Conservation (phyloP, 2,329 filamentous ascomycete species). For the Fusarium foetens region DNA sequence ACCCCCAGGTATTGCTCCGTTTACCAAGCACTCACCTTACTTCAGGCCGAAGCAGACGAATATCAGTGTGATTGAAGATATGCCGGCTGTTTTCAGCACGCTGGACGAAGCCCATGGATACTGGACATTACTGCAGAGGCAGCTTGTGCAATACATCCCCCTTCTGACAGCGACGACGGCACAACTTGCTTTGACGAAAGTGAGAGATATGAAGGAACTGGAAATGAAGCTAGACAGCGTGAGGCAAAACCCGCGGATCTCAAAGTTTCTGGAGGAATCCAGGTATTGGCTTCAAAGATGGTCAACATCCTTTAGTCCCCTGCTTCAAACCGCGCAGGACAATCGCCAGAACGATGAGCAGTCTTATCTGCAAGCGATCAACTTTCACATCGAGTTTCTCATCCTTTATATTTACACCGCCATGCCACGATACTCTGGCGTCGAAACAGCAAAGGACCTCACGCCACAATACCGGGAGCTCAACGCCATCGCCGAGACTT, state of each 20-base stretch:
- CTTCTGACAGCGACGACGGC: slow-evolving; percentile 48
- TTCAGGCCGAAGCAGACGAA: slow-evolving; percentile 48
- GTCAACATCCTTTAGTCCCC: slow-evolving; percentile 51
- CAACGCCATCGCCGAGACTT: slow-evolving; percentile 50
- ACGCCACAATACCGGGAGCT: slow-evolving; percentile 57
- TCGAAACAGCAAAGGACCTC: slow-evolving; percentile 50
- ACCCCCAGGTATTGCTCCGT: slow-evolving; percentile 50
- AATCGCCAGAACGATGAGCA: slow-evolving; percentile 39
- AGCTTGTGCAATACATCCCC: slow-evolving; percentile 52
- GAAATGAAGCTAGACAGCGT: slow-evolving; percentile 47
- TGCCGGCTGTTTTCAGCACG: slow-evolving; percentile 48
- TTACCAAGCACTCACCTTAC: slow-evolving; percentile 52
- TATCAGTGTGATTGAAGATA: slow-evolving; percentile 47
- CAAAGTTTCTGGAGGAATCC: slow-evolving; percentile 50
- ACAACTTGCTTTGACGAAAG: slow-evolving; percentile 46
- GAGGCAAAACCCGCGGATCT: slow-evolving; percentile 44
- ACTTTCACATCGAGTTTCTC: slow-evolving; percentile 56
- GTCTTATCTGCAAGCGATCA: slow-evolving; percentile 52
- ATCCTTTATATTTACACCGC: slow-evolving; percentile 53
- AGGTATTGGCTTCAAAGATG: slow-evolving; percentile 54
- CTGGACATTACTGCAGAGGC: slow-evolving; percentile 52
- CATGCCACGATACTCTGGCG: slow-evolving; percentile 52
- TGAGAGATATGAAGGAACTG: slow-evolving; percentile 43
- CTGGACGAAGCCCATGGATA: slow-evolving; percentile 52
- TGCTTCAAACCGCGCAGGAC: slow-evolving; percentile 45